Percentiles rank a stretch among this genome's conserved stretches.
Evolutionary conservation across 2,329 filamentous ascomycete species (phyloP).

Genomic region (Thelonectria olida): DNA sequence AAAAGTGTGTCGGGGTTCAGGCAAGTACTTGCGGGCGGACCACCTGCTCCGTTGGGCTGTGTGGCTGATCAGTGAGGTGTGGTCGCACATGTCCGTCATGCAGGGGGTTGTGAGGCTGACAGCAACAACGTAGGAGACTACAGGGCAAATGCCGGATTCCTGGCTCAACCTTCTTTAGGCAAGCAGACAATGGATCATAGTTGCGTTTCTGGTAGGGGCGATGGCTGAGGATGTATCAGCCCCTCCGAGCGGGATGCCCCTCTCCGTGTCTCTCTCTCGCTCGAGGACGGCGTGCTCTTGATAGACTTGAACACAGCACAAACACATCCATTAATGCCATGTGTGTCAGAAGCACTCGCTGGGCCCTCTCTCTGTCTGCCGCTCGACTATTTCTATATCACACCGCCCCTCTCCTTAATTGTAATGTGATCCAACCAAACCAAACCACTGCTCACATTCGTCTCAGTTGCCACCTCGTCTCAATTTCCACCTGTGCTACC

Average conservation of each 20-base stretch:
- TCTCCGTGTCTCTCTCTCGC: slow-evolving; percentile 22
- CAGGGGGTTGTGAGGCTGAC: slow-evolving; percentile 34
- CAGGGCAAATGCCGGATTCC: slow-evolving; percentile 31
- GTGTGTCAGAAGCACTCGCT: slow-evolving; percentile 33
- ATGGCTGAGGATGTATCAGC: slow-evolving; percentile 16
- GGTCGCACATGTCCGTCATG: slow-evolving; percentile 24
- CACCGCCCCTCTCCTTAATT: slow-evolving; percentile 39
- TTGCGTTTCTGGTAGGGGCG: slow-evolving; percentile 35
- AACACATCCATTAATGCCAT: slow-evolving; percentile 28
- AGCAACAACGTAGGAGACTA: slow-evolving; percentile 36
- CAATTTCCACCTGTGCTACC: not conserved
- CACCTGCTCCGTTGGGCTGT: not conserved
- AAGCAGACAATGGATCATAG: slow-evolving; percentile 17
- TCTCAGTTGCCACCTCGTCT: slow-evolving; percentile 38
- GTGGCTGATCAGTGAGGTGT: too few species aligned
- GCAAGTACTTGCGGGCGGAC: slow-evolving; percentile 17
- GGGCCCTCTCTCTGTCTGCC: slow-evolving; percentile 30
- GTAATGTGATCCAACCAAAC: slow-evolving; percentile 19
- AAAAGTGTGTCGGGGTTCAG: too few species aligned
- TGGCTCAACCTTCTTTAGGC: slow-evolving; percentile 28
- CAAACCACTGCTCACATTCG: slow-evolving; percentile 25
- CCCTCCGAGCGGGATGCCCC: slow-evolving; percentile 41
- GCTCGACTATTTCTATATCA: slow-evolving; percentile 45
- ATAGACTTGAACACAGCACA: slow-evolving; percentile 20
- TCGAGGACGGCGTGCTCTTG: slow-evolving; percentile 30